A percentile compares a stretch with the other conserved stretches of the same genome.
Conservation (phyloP, 75 land plant species). For the Pinus taeda region DNA sequence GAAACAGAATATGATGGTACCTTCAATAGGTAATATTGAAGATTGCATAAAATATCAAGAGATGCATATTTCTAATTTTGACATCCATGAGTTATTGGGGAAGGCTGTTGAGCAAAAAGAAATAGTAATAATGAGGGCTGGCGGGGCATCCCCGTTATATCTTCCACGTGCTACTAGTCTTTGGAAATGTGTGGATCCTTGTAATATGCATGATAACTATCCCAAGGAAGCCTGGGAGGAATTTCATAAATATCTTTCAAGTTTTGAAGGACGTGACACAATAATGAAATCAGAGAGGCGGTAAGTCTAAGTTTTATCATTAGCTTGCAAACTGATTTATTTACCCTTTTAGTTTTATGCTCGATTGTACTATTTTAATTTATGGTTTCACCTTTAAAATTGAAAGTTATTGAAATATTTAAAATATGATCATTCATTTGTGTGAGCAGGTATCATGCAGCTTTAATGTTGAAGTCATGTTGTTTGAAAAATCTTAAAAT, state of each 20-base stretch:
- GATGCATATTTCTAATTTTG: conserved; percentile 26
- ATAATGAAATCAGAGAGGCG: conserved; percentile 43
- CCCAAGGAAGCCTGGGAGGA: conserved; percentile 37
- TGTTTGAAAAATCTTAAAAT: conserved; percentile 32
- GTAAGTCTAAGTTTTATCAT: conserved; percentile 18
- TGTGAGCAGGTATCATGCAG: conserved; percentile 29
- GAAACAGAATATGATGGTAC: conserved; percentile 45
- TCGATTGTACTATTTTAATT: neutral
- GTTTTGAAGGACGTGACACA: conserved; percentile 34
- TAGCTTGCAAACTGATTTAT: neutral
- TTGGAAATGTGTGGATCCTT: conserved; percentile 59
- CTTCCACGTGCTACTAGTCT: conserved; percentile 31
- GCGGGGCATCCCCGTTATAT: conserved; percentile 35
- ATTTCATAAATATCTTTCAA: conserved; percentile 33
- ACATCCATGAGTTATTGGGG: conserved; percentile 36
- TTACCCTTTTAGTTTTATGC: neutral
- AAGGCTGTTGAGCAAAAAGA: conserved; percentile 39
- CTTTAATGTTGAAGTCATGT: conserved; percentile 27
- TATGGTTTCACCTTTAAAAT: neutral
- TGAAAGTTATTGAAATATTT: neutral
- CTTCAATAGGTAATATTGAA: conserved; percentile 49
- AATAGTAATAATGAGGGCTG: conserved; percentile 31
- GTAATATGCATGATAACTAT: conserved; percentile 38
- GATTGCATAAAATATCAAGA: conserved; percentile 64
- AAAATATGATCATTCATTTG: conserved; percentile 2